Percentiles rank a stretch among this genome's conserved stretches.
phyloP scores from a whole-genome alignment of 2,329 filamentous ascomycete genomes.

The Fusarium virguliforme region DNA sequence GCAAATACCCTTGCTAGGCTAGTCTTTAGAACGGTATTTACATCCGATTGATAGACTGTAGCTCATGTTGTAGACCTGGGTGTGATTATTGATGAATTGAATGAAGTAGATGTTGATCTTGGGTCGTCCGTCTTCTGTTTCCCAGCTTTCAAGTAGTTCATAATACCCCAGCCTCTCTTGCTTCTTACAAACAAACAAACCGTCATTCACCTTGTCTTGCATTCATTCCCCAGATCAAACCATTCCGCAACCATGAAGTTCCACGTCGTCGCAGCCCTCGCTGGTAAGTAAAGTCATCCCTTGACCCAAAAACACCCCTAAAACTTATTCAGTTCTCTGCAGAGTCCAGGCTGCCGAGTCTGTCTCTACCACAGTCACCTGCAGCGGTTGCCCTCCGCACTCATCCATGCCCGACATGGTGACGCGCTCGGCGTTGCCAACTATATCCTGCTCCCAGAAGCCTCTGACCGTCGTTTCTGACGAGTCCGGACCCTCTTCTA shows the following conservation, averaged over 20 bases:
- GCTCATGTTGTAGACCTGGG: not conserved
- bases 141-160: not conserved
- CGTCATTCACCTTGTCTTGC: conserved; percentile 21
- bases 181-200: not conserved
- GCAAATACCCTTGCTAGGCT: not conserved
- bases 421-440: conserved; percentile 33
- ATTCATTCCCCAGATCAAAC: conserved; percentile 20
- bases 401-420: conserved; percentile 32
- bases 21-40: not conserved
- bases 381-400: conserved; percentile 29
- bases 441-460: conserved; percentile 31
- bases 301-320: not conserved
- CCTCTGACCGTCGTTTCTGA: conserved; percentile 28
- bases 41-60: not conserved
- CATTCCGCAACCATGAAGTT: conserved; percentile 39
- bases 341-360: conserved; percentile 35
- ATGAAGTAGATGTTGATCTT: not conserved
- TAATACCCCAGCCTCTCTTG: not conserved
- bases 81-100: not conserved
- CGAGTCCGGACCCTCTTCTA: not conserved
- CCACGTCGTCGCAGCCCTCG: conserved; percentile 17
- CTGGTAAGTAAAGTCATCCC: conserved; percentile 23
- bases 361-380: conserved; percentile 38
- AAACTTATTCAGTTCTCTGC: conserved; percentile 20
- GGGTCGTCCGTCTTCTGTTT: not conserved